Base-by-base conservation (phyloP, 2,329 filamentous ascomycete genomes). In the Emydomyces testavorans region DNA sequence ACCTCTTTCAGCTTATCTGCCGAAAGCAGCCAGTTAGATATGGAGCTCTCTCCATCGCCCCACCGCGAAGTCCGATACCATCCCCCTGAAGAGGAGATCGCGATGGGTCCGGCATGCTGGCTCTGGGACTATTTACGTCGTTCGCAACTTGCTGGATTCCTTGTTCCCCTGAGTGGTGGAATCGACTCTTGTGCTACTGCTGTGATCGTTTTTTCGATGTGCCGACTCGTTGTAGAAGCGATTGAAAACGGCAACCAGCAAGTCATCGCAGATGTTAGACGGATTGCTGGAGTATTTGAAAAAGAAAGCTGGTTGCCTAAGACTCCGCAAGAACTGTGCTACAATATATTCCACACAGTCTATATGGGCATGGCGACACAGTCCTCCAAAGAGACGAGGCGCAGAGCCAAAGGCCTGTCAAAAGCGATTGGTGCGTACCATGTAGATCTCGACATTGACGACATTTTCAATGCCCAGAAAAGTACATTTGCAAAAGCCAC, bases 361-460 rank as follows among this genome's bases (percentile, higher is more conserved):
- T 85, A 78, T 64, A 82, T 85, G 78, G 83, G 82, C 4, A 86
- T 57, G 52, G 85, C 79, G 60, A 67, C 71, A 54, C 76, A 81
- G 52, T 80, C 80, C 46, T 79, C 74, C 34, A 65, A 67, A 29
- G 80, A 85, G 53, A 87, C 83, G 0, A 68, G 83, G 5, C 67
- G 70, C 41, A 71, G 85, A 34, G 82, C 85, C 1, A 74, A 75
- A 56, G 71, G 76, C 1, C 69, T 89, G 4, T 59, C 68, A 1
- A 58, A 63, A 38, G 61, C 58, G 2, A 85, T 89, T 49, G 83
- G 83, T 7, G 70, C 75, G 10, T 79, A 86, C 57, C 85, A 90
- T 59, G 71, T 77, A 4, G 75, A 88, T 57, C 66, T 86, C 26
- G 75, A 86, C 57, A 87, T 89, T 51, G 85, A 89, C 58, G 69